Evolutionary conservation across 2,329 filamentous ascomycete genomes (phyloP), one percentile per base, ranked within the genome.

Genomic region (Phymatotrichopsis omnivora): DNA sequence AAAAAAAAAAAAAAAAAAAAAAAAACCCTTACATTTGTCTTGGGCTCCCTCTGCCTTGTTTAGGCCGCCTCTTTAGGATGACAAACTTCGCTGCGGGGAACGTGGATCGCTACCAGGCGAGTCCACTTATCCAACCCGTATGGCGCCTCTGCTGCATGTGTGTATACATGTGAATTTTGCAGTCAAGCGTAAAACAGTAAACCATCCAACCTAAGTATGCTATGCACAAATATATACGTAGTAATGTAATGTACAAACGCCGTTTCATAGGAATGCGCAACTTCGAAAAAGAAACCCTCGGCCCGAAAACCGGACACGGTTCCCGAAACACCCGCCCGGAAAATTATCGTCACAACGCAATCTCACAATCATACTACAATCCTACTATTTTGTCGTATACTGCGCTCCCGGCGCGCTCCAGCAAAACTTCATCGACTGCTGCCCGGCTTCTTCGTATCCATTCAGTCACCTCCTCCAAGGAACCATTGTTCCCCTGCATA

Each of bases 361-460:
- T 8, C 16, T 14, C 23, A 41, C 37, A 41, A 30, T 19, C 31
- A 24, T 12, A 29, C 24, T 35, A 53, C 45, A 47, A 45, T 44
- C 43, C 50, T 38, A 53, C 52, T 45, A 50, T 47, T 40, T 36
- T 35, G 51, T 47, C 47, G 23, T 51, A 47, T 28, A 25, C 49
- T 19, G 42, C 37, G 19, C 46, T 42, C 23, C 42, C 50, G 32
- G 40, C 50, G 2, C 41, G 38, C 17, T 37, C 39, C 32, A 53
- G 51, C 42, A 51, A 27, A 41, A 54, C 52, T 20, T 54, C 52
- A n/a, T 53, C 50, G 36, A 54, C 47, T 40, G 47, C 52, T 40
- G 45, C 42, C 23, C 37, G 52, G 10, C 47, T 42, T 25, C 31
- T 45, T 23, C 35, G 40, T 23, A 53, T 48, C 42, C 45, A 47